phyloP scores from a whole-genome alignment of 805 yeast species.

The Blastobotrys chiropterorum region DNA sequence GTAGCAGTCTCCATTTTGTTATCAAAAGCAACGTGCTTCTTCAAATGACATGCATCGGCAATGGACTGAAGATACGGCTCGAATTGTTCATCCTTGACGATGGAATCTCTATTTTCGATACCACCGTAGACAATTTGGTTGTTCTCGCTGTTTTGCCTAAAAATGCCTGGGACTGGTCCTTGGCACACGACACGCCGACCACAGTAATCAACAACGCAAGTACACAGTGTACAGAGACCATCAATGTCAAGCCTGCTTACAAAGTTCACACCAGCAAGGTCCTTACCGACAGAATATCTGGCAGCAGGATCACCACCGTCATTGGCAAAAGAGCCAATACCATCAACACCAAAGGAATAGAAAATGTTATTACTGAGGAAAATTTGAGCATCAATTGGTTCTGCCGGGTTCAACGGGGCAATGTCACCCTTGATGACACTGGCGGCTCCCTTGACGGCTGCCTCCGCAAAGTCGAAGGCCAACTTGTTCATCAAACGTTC shows the following conservation, averaged over 20 bases:
- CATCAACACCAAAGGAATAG: slow-evolving; percentile 71
- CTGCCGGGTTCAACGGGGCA: slow-evolving; percentile 74
- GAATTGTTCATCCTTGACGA: slow-evolving; percentile 49
- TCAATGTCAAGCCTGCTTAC: slow-evolving; percentile 59
- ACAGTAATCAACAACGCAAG: slow-evolving; percentile 83
- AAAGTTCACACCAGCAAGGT: slow-evolving; percentile 62
- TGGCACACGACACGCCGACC: slow-evolving; percentile 88
- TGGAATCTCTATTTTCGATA: slow-evolving; percentile 49
- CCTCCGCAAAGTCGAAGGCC: slow-evolving; percentile 66
- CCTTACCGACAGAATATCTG: slow-evolving; percentile 71
- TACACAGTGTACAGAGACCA: slow-evolving; percentile 65
- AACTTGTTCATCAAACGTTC: slow-evolving; percentile 70
- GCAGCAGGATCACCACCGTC: slow-evolving; percentile 86
- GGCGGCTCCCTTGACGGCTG: slow-evolving; percentile 75
- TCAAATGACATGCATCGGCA: slow-evolving; percentile 72
- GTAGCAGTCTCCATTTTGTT: slow-evolving; percentile 38
- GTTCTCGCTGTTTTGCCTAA: slow-evolving; percentile 39
- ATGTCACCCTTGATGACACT: slow-evolving; percentile 68
- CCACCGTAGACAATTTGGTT: slow-evolving; percentile 69
- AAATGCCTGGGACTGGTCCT: slow-evolving; percentile 92
- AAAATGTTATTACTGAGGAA: slow-evolving; percentile 79
- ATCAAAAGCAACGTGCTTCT: slow-evolving; percentile 54
- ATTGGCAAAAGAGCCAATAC: slow-evolving; percentile 55
- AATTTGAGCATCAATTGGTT: slow-evolving; percentile 54
- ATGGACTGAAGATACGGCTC: slow-evolving; percentile 50